These are phyloP conservation scores for slime mould (Dictyostelium discoideum) DNA, from an alignment of 78 protist genomes.

Conservation along the genomic window dicty_2.7 NC_007090.3:5044501-5045000, in stretches of 20 bases:
- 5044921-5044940: background rate
- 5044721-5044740: background rate
- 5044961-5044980: background rate
- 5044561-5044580: background rate
- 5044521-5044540: background rate
- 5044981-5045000: background rate
- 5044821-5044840: background rate
- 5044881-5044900: background rate
- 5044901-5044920: background rate
- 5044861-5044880: constrained; percentile 13
- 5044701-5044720: background rate
- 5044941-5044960: background rate
- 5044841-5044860: background rate
- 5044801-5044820: constrained; percentile 29
- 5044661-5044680: background rate
- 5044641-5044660: background rate
- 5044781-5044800: background rate
- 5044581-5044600: background rate
- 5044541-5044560: background rate
- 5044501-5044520: background rate
- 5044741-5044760: background rate
- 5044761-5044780: background rate
- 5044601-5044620: background rate
- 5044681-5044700: background rate
- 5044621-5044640: background rate